These are phyloP conservation scores for Ceratocystis albifundus DNA, from an alignment of 2,329 filamentous ascomycete genomes.

Conservation along the genomic window DNA sequence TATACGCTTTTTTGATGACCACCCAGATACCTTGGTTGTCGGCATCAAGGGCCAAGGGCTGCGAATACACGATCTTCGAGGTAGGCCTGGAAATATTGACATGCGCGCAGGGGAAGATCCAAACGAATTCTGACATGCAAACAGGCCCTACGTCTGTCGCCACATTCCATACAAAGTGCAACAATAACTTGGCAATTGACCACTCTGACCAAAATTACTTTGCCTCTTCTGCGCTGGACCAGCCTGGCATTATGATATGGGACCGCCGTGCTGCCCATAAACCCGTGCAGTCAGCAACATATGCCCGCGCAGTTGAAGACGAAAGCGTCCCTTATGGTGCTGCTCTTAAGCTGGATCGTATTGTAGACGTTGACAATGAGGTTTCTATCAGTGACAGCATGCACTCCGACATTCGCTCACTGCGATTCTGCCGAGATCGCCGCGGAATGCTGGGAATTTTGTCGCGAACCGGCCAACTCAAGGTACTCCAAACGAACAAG, in stretches of 20 bases:
- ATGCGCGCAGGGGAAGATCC: conserved; percentile 20
- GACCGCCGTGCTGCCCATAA: conserved; percentile 55
- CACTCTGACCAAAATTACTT: conserved; percentile 74
- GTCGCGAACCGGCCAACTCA: conserved; percentile 52
- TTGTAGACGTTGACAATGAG: conserved; percentile 44
- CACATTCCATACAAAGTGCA: conserved; percentile 54
- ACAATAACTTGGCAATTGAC: conserved; percentile 65
- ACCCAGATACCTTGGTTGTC: conserved; percentile 61
- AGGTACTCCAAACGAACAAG: conserved; percentile 47
- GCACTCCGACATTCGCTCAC: conserved; percentile 49
- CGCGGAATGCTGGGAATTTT: conserved; percentile 50
- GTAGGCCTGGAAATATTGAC: conserved; percentile 33
- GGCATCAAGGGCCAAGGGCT: conserved; percentile 66
- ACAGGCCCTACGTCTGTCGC: conserved; percentile 42
- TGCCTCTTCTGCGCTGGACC: conserved; percentile 64
- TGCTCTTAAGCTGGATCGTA: conserved; percentile 45
- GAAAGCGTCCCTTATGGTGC: conserved; percentile 53
- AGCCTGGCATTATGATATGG: conserved; percentile 66
- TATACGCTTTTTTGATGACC: conserved; percentile 69
- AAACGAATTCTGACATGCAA: conserved; percentile 26
- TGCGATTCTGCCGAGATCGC: conserved; percentile 52
- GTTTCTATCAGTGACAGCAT: conserved; percentile 42
- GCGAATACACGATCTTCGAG: conserved; percentile 66
- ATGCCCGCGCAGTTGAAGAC: conserved; percentile 47
- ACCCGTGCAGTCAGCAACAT: conserved; percentile 41